Base-by-base conservation (phyloP, 1,284 basidiomycete species). In the Pholiota adiposa region DNA sequence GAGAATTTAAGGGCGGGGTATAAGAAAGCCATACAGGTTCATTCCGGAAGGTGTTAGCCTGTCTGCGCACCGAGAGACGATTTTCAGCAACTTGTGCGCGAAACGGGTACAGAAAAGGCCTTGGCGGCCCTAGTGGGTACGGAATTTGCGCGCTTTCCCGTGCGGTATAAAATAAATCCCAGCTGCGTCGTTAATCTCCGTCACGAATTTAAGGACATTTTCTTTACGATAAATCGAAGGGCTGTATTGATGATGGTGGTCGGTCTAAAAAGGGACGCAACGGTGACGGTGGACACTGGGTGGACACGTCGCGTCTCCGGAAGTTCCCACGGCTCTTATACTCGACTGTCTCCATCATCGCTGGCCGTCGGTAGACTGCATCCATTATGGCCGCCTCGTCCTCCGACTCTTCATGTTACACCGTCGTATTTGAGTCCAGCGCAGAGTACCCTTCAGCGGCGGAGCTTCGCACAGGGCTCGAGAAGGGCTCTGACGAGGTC, bases 401-500 rank as follows among this genome's bases (percentile, higher is more conserved):
- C 21, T 71, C 71, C 62, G 90, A 92, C 64, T 72, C 84, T 57
- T 77, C 87, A 69, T 96, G 93, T 76, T 94, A 95, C 74, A 95
- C 94, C 21, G 82, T 96, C 68, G 86, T 96, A 54, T 86, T 85
- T 58, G 93, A 96, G 70, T 91, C 92, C 72, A 85, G 81, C 62
- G 81, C 85, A 25, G 93, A 94, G 74, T 82, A 85, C 18, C 92
- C 92, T n/a, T 88, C 93, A 29, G 83, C 85, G 1, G 84, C 89
- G 67, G 97, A 99, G 69, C 85, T 99, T 58, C 86, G 96, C 61
- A 85, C 88, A 64, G 87, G 88, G 46, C 84, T 99, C 54, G 94
- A 98, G 80, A 98, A 97, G 78, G 96, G 96, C 61, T 87, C 90
- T n/a, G 97, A 98, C 77, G 97, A 98, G 69, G 89, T 96, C 79